Conservation (phyloP, 768 basidiomycete genomes). For the Daedalea quercina region DNA sequence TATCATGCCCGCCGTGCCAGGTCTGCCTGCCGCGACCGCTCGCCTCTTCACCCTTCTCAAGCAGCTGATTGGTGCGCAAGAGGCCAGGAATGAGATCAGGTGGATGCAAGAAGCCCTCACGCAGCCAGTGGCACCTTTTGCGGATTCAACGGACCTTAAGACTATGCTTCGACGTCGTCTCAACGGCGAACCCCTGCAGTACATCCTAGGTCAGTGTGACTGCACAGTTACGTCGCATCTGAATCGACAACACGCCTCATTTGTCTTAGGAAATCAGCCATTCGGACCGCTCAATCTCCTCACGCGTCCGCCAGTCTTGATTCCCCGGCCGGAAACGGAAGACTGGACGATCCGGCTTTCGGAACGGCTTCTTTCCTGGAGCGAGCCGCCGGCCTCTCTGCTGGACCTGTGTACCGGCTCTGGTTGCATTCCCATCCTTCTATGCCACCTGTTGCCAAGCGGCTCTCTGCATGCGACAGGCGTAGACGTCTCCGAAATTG, state of each 20-base stretch:
- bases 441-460: slow-evolving; percentile 58
- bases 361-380: slow-evolving; percentile 31
- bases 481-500: slow-evolving; percentile 62
- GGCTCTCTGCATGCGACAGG: slow-evolving; percentile 51
- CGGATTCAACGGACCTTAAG: slow-evolving; percentile 22
- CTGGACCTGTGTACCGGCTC: slow-evolving; percentile 93
- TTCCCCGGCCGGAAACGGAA: slow-evolving; percentile 94
- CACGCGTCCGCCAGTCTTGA: slow-evolving; percentile 74
- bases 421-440: slow-evolving; percentile 85
- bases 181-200: slow-evolving; percentile 78
- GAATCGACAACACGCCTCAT: not conserved
- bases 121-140: not conserved
- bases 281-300: slow-evolving; percentile 80
- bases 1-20: not conserved
- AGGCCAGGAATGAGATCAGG: slow-evolving; percentile 35
- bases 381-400: slow-evolving; percentile 33
- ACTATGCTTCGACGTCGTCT: slow-evolving; percentile 54
- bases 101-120: slow-evolving; percentile 39
- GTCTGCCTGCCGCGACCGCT: not conserved
- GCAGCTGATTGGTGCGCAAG: slow-evolving; percentile 26
- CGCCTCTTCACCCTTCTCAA: slow-evolving; percentile 25
- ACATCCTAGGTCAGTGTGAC: slow-evolving; percentile 67
- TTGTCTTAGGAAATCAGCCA: slow-evolving; percentile 66
- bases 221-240: not conserved
- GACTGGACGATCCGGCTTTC: slow-evolving; percentile 67